Evolutionary conservation across 352 stramenopile species (phyloP), one percentile per base, ranked within the genome.

Genomic region (Phytopythium aichiense): DNA sequence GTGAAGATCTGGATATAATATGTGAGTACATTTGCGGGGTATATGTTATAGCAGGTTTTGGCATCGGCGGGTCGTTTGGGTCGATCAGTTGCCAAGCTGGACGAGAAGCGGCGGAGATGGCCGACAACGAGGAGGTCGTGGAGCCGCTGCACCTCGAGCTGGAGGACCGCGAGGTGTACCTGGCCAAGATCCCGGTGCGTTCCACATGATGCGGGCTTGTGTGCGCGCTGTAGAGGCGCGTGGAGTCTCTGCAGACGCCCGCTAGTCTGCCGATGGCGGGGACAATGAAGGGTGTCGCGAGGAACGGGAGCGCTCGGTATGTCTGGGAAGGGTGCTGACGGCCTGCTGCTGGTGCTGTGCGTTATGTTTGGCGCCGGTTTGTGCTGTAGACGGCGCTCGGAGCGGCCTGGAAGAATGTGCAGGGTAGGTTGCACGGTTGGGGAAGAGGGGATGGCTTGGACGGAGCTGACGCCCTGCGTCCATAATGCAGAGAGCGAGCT

Each of bases 111-210:
- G 38, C 4, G 31, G 76, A 63, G 23, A 92, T 92, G 81, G 71
- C 76, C 8, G 82, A 97, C 62, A 89, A 96, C 56, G 84, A 94
- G 46, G 78, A 96, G 55, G 77, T 96, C n/a, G 84, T 96, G 49
- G 89, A 97, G 84, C 86, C 85, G 51, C 69, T 95, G 70, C 86
- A 93, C 68, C 72, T 95, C 46, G 86, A 95, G 63, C 80, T 92
- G 33, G 84, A 95, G 74, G 83, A 92, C 70, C 84, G 86, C 52
- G 84, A 95, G 73, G 79, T 95, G 60, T 95, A 93, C 63, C 75
- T 95, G 55, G 86, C 84, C 50, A 95, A 95, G 71, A 87, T 95
- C 42, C 86, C 86, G 68, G 86, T 95, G 65, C 54, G 71, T 66
- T 1, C 13, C 5, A n/a, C 42, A 64, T 7, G 1, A 11, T 23